Conservation (phyloP, 371 early-diverging fungal genomes). For the Rhizopus microsporus region DNA sequence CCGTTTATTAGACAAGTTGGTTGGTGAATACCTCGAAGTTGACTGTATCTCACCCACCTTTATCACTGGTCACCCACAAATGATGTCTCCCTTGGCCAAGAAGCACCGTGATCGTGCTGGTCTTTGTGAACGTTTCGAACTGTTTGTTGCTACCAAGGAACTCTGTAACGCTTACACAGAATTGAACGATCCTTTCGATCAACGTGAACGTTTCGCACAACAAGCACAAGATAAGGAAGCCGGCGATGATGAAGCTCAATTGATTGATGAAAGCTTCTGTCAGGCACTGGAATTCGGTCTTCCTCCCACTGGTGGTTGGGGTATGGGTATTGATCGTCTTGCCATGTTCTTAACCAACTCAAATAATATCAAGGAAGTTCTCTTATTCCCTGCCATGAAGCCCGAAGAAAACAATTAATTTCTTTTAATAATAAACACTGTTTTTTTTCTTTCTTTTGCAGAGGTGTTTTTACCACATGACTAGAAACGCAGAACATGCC, state of each 20-base stretch:
- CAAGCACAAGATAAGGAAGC: constrained; percentile 97
- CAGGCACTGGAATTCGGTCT: constrained; percentile 98
- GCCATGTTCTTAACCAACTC: constrained; percentile 99
- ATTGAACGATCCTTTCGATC: constrained; percentile 98
- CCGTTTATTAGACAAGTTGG: constrained; percentile 98
- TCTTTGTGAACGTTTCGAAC: constrained; percentile 99
- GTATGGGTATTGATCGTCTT: constrained; percentile 98
- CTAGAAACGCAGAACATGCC: too few relatives aligned
- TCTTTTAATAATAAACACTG: neutral
- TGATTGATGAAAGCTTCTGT: constrained; percentile 98
- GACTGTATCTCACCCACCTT: constrained; percentile 97
- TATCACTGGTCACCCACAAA: constrained; percentile 97
- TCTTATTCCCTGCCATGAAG: constrained; percentile 90
- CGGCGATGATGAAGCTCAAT: constrained; percentile 99
- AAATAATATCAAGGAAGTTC: constrained; percentile 83
- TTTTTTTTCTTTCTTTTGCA: neutral
- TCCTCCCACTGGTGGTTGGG: constrained; percentile 99
- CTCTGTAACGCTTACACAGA: constrained; percentile 99
- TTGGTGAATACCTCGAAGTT: constrained; percentile 97
- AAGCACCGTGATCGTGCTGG: constrained; percentile 91
- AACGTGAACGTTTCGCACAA: constrained; percentile 96
- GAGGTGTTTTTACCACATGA: too few relatives aligned
- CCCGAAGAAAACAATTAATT: constrained; percentile 60
- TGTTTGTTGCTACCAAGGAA: constrained; percentile 99
- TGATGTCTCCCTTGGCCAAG: constrained; percentile 99